Base-by-base conservation (phyloP, 768 basidiomycete genomes). In the Xerocomellus amylosporus region DNA sequence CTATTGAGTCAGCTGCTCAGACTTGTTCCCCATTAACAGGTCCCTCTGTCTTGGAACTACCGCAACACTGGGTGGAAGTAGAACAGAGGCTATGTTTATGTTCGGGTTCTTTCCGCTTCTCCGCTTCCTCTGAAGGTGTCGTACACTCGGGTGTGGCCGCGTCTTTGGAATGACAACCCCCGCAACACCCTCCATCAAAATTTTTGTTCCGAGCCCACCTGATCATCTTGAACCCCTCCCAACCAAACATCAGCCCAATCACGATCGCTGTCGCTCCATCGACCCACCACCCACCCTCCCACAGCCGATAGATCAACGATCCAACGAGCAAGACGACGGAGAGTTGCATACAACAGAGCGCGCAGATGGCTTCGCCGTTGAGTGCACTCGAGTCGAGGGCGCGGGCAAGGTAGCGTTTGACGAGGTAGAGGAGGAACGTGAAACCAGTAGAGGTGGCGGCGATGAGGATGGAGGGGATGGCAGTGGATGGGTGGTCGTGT, bases 281-380 rank as follows among this genome's bases (percentile, higher is more conserved):
- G 13, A 77, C 63, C 78, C 79, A 79, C 79, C 78, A 79, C 0
- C 77, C 79, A n/a, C 74, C 72, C 7, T 62, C 53, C 78, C 78
- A 77, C 5, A 72, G 57, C 8, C 71, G 62, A 41, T 66, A 77
- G 28, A 78, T 66, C 45, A 77, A 51, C 5, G 72, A 71, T 2
- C 78, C 79, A 2, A 74, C 38, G 51, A 79, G 74, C 14, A 79
- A 61, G 2, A 79, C 76, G 20, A 68, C 37, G 0, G 77, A 78
- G 30, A 79, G 71, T 51, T 79, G 71, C 38, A 73, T 69, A 56
- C 79, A 79, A 28, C 71, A 72, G 10, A 79, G 70, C 0, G 75
- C 71, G 30, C 78, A 79, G 36, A 71, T 64, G 2, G 79, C 75
- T 61, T 79, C 78, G 31, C 76, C 76, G 39, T 72, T 61, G 63